phyloP scores from a whole-genome alignment of 2,329 filamentous ascomycete species.

The Exophiala bonariae region DNA sequence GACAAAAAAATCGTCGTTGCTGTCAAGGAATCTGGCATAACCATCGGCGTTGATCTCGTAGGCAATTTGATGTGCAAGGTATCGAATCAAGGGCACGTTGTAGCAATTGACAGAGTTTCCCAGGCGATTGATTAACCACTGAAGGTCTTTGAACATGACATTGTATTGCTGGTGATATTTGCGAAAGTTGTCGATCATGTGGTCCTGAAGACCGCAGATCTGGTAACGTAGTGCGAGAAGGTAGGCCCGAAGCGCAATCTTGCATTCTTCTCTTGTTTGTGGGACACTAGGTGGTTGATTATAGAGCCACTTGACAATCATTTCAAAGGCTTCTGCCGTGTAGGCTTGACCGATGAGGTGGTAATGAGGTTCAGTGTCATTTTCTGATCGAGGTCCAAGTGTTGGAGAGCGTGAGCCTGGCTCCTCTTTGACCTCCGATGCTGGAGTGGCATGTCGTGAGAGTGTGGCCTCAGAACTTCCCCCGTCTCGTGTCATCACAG shows the following conservation, averaged over 20 bases:
- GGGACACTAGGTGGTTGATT: constrained; percentile 11
- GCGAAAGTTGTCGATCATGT: constrained; percentile 23
- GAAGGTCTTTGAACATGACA: constrained; percentile 23
- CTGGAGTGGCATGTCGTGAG: constrained; percentile 5
- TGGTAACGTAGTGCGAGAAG: constrained; percentile 22
- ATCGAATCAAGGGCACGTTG: constrained; percentile 15
- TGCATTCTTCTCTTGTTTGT: neutral
- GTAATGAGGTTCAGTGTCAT: constrained; percentile 9
- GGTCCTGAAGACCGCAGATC: constrained; percentile 22
- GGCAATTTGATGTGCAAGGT: constrained; percentile 25
- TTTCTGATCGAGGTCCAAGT: neutral
- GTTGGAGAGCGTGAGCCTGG: neutral
- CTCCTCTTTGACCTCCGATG: constrained; percentile 5
- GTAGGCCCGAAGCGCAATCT: constrained; percentile 19
- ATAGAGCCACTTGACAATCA: constrained; percentile 26
- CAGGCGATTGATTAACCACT: constrained; percentile 21
- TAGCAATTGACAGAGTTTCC: constrained; percentile 7
- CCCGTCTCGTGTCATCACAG: neutral
- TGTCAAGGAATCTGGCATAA: constrained; percentile 9
- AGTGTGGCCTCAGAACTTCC: neutral
- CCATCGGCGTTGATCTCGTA: constrained; percentile 24
- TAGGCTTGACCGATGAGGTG: constrained; percentile 14
- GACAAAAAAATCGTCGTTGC: constrained; percentile 14
- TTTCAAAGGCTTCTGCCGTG: constrained; percentile 16
- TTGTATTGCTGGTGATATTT: constrained; percentile 13